Evolutionary conservation across 2,329 filamentous ascomycete genomes (phyloP).

Genomic region (Alternaria triticimaculans): DNA sequence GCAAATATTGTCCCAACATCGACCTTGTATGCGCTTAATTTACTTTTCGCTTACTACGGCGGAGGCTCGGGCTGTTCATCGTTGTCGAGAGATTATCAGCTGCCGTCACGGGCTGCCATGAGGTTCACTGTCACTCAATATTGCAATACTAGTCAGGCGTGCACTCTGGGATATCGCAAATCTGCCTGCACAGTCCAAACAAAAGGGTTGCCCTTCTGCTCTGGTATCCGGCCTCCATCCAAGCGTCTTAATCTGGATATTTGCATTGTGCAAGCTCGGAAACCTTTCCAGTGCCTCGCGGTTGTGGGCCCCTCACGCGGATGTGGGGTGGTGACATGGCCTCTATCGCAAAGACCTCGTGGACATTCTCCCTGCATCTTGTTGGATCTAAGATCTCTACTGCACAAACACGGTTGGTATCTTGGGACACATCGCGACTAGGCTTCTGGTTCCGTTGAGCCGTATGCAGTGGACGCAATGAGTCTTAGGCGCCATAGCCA

Average conservation of each 20-base stretch:
- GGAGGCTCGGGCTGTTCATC: conserved; percentile 8
- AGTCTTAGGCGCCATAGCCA: background rate
- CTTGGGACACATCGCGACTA: conserved; percentile 5
- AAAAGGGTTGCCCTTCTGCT: background rate
- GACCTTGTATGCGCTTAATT: conserved; percentile 36
- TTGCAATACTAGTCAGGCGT: background rate
- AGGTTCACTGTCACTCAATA: background rate
- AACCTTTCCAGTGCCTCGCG: background rate
- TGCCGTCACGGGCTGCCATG: conserved; percentile 20
- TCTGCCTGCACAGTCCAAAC: background rate
- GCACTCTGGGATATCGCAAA: background rate
- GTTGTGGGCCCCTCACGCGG: background rate
- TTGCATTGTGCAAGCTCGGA: conserved; percentile 1
- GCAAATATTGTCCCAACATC: conserved; percentile 33
- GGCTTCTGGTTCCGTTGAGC: conserved; percentile 3
- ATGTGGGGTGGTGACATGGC: conserved; percentile 14
- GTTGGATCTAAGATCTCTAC: conserved; percentile 2
- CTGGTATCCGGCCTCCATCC: background rate
- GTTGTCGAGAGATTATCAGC: conserved; percentile 21
- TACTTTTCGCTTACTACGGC: conserved; percentile 23
- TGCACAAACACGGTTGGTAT: background rate
- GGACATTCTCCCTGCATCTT: conserved; percentile 9
- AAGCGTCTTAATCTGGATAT: conserved; percentile 2
- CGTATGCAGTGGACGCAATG: background rate
- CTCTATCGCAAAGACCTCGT: conserved; percentile 5